Evolutionary conservation across 495 filamentous ascomycete species (phyloP).

Genomic region (Eremomyces bilateralis): DNA sequence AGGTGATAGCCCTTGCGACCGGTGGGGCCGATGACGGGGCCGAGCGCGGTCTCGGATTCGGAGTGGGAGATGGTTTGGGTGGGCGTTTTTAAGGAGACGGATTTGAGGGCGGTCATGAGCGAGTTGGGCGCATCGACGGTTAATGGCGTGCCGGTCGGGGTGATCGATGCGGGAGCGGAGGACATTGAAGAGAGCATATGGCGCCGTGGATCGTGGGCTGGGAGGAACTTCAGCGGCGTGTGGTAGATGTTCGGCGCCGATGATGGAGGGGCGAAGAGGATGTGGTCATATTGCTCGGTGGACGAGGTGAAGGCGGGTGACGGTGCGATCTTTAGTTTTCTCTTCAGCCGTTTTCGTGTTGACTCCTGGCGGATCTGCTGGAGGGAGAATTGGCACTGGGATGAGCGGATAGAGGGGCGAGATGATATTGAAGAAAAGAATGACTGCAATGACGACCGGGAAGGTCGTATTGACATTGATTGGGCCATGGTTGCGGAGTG

Average conservation of each 20-base stretch:
- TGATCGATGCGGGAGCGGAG: constrained; percentile 1
- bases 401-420: too few relatives aligned
- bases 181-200: constrained; percentile 24
- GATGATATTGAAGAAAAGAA: too few relatives aligned
- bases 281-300: constrained; percentile 28
- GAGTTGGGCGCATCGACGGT: too few relatives aligned
- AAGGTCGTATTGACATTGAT: too few relatives aligned
- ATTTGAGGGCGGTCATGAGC: constrained; percentile 7
- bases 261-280: constrained; percentile 93
- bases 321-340: constrained; percentile 48
- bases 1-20: constrained; percentile 59
- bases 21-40: constrained; percentile 29
- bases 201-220: constrained; percentile 50
- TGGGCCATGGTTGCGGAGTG: too few relatives aligned
- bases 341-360: constrained; percentile 44
- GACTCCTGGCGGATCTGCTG: constrained; percentile 39
- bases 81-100: constrained; percentile 3
- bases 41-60: constrained; percentile 17
- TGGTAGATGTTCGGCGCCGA: constrained; percentile 58
- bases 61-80: constrained; percentile 2
- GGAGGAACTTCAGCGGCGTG: constrained; percentile 81
- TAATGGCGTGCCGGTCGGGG: constrained; percentile 15
- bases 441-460: too few relatives aligned
- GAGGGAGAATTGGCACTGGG: too few relatives aligned
- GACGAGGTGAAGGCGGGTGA: constrained; percentile 42